These are phyloP conservation scores for Leptographium wingfieldii DNA, from an alignment of 2,329 filamentous ascomycete species.

Conservation along the genomic window DNA sequence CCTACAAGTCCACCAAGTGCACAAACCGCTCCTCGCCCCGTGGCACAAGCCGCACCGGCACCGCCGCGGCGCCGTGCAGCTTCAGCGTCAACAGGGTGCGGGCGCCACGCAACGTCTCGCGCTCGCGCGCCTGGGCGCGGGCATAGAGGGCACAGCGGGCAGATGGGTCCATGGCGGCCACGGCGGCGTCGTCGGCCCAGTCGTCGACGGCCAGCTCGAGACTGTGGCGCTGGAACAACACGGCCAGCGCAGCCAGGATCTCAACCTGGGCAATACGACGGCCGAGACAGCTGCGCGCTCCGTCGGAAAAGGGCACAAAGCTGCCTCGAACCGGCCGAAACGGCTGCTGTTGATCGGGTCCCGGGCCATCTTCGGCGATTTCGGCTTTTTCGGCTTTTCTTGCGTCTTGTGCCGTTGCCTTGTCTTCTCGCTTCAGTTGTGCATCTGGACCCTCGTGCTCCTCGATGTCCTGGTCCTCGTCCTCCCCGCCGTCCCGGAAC, in stretches of 20 bases:
- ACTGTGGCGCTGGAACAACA: slow-evolving; percentile 46
- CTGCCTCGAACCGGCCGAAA: slow-evolving; percentile 39
- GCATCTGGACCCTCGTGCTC: slow-evolving; percentile 19
- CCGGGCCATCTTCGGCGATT: slow-evolving; percentile 31
- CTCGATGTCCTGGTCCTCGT: slow-evolving; percentile 2
- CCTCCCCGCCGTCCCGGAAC: slow-evolving; percentile 31
- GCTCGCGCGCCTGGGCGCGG: slow-evolving; percentile 44
- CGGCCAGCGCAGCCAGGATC: slow-evolving; percentile 40
- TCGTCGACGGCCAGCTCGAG: slow-evolving; percentile 58
- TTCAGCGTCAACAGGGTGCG: slow-evolving; percentile 59
- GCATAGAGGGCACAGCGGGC: slow-evolving; percentile 43
- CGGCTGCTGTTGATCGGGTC: slow-evolving; percentile 15
- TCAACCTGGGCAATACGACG: slow-evolving; percentile 47
- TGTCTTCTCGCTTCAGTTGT: slow-evolving; percentile 33
- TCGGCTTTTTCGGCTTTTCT: slow-evolving; percentile 24
- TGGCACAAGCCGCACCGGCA: slow-evolving; percentile 56
- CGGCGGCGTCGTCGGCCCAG: slow-evolving; percentile 39
- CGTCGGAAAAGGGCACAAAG: slow-evolving; percentile 47
- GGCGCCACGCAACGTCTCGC: slow-evolving; percentile 39
- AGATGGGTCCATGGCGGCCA: slow-evolving; percentile 33
- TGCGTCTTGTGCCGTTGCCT: slow-evolving; percentile 42
- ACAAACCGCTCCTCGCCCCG: slow-evolving; percentile 60
- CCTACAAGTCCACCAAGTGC: slow-evolving; percentile 15
- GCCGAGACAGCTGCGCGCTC: slow-evolving; percentile 43
- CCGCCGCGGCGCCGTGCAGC: slow-evolving; percentile 43